phyloP scores from a whole-genome alignment of 768 basidiomycete genomes.

The Leccinellum albellum region DNA sequence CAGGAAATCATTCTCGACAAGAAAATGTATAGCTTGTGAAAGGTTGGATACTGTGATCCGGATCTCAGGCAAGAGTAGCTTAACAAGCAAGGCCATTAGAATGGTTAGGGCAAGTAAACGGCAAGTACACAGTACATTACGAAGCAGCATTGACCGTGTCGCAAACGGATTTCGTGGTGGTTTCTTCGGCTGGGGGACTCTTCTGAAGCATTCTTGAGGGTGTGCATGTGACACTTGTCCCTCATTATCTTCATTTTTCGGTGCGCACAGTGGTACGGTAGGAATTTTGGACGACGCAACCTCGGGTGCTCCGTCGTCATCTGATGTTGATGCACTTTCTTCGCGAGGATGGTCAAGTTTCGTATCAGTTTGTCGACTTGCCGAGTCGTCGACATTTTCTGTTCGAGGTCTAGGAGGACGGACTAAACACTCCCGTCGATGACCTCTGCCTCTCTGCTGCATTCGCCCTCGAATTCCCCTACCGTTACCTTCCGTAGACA shows the following conservation, averaged over 20 bases:
- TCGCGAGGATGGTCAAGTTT: neutral
- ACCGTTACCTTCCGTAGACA: neutral
- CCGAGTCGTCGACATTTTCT: neutral
- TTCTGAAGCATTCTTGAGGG: slow-evolving; percentile 16
- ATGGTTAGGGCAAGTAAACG: neutral
- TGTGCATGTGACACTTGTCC: neutral
- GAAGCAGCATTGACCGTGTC: slow-evolving; percentile 65
- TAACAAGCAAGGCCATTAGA: slow-evolving; percentile 12
- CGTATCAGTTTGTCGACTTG: neutral
- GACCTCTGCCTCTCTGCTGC: slow-evolving; percentile 30
- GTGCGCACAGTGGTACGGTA: slow-evolving; percentile 3
- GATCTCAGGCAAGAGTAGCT: slow-evolving; percentile 85
- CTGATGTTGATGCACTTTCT: slow-evolving; percentile 24
- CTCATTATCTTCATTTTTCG: slow-evolving; percentile 6
- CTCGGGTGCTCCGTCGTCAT: slow-evolving; percentile 52
- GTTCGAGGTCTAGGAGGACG: neutral
- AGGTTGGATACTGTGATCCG: slow-evolving; percentile 86
- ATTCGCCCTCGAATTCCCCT: slow-evolving; percentile 6
- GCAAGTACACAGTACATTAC: slow-evolving; percentile 54
- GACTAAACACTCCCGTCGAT: slow-evolving; percentile 17
- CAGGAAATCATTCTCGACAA: slow-evolving; percentile 88
- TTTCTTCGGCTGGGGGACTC: slow-evolving; percentile 43
- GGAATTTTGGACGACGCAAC: slow-evolving; percentile 50
- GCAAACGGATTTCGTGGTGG: slow-evolving; percentile 62
- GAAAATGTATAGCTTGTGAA: slow-evolving; percentile 86